Base-by-base conservation (phyloP, 148 eudicot species). In the Polygonum aviculare region DNA sequence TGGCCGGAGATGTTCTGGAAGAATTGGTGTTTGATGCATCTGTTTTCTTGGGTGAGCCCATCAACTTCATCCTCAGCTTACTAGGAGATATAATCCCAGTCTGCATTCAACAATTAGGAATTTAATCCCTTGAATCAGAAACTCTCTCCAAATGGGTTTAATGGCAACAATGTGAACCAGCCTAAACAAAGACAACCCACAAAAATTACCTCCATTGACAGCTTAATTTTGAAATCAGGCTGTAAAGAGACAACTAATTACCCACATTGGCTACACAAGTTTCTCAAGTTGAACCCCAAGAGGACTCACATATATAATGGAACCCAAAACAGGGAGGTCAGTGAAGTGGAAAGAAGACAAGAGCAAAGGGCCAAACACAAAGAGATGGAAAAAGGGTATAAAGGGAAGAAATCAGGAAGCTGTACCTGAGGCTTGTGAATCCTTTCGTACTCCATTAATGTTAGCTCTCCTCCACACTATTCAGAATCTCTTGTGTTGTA, bases 21-120 rank as follows among this genome's bases (percentile, higher is more conserved):
- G 98, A 94, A 76, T 85, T 86, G 74, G 81, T 57, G 62, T 84
- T 87, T 77, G 96, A 92, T 75, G 90, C 93, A 33, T 89, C 93
- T 62, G 87, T 90, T 74, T 84, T 94, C 82, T 82, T 77, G 38
- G 83, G 83, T 79, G 88, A 73, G 35, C 97, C 96, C 78, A 89
- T 89, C 47, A 94, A 85, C 85, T 90, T 94, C 88, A 93, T 88
- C 82, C 98, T 89, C 83, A 94, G 79, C 80, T 94, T 94, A 86
- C 92, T 92, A 21, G 98, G 98, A 65, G 98, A 94, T 74, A 94
- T 86, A 3, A 92, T 80, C 18, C 92, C 95, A 81, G 77, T 81
- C 95, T 90, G 77, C 83, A 84, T 35, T 33, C 65, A 54, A 72
- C 35, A 19, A 31, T 11, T 41, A 67, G 40, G 10, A 33, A 9